Percentiles rank a stretch among this genome's conserved stretches.
Conservation (phyloP, 2,329 filamentous ascomycete species). For the Botryosphaeria dothidea region DNA sequence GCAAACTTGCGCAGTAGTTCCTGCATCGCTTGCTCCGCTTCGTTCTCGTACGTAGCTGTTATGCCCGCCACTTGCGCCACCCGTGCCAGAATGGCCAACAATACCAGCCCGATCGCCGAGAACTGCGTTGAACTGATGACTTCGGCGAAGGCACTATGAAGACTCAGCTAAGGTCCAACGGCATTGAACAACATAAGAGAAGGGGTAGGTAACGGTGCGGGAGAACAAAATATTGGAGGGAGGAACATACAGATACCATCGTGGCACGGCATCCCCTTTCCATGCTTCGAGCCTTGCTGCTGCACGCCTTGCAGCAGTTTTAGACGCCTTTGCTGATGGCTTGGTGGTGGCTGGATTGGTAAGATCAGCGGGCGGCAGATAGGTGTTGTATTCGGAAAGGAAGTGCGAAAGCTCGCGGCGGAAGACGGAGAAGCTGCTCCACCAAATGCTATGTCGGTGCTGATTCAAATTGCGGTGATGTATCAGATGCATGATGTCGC, state of each 20-base stretch:
- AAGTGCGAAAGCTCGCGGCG: slow-evolving; percentile 66
- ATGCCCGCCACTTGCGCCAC: slow-evolving; percentile 44
- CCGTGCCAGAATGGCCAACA: slow-evolving; percentile 44
- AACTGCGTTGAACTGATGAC: slow-evolving; percentile 48
- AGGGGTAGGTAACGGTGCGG: too few species aligned
- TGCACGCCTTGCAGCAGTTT: not conserved
- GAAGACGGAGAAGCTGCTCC: slow-evolving; percentile 70
- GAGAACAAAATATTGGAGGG: too few species aligned
- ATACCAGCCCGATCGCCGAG: slow-evolving; percentile 45
- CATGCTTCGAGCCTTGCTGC: slow-evolving; percentile 10
- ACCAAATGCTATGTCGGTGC: slow-evolving; percentile 81
- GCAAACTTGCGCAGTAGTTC: slow-evolving; percentile 37
- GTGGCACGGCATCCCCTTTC: slow-evolving; percentile 27
- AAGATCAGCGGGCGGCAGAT: slow-evolving; percentile 22
- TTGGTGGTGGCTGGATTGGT: not conserved
- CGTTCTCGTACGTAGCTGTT: slow-evolving; percentile 42
- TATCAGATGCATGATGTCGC: slow-evolving; percentile 60
- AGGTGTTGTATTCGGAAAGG: slow-evolving; percentile 25
- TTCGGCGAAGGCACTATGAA: slow-evolving; percentile 44
- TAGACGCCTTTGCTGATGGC: not conserved
- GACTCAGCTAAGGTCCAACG: not conserved
- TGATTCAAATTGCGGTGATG: slow-evolving; percentile 89
- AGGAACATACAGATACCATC: slow-evolving; percentile 39
- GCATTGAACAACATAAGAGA: not conserved
- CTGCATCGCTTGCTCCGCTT: slow-evolving; percentile 43